These are phyloP conservation scores for Phaeosphaeriaceae sp. DNA, from an alignment of 2,329 filamentous ascomycete species.

Conservation along the genomic window DNA sequence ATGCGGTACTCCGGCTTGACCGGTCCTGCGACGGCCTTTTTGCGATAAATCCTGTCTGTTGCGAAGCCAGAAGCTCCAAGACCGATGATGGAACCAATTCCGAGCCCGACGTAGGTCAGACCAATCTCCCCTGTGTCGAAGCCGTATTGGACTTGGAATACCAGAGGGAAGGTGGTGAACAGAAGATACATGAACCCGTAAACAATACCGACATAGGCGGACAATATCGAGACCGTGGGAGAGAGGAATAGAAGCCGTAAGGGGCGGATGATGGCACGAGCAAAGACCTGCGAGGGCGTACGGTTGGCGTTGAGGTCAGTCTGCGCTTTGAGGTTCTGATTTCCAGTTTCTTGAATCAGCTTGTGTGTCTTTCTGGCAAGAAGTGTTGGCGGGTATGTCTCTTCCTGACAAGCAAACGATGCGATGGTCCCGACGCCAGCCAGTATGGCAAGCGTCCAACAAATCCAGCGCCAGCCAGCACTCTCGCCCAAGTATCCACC, in stretches of 20 bases:
- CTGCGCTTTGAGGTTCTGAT: conserved; percentile 6
- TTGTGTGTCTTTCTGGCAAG: conserved; percentile 49
- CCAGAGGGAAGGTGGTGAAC: conserved; percentile 33
- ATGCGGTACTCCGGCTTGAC: conserved; percentile 47
- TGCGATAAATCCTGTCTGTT: conserved; percentile 32
- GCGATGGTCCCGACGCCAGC: conserved; percentile 34
- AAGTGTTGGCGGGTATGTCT: conserved; percentile 79
- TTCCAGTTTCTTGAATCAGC: conserved; percentile 18
- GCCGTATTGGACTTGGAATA: conserved; percentile 28
- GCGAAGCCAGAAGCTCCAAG: conserved; percentile 17
- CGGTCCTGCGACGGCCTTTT: conserved; percentile 21
- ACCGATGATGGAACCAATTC: conserved; percentile 21
- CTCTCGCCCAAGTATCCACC: conserved; percentile 19
- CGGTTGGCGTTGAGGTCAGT: conserved; percentile 5
- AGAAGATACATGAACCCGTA: conserved; percentile 49
- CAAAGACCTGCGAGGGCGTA: conserved; percentile 16
- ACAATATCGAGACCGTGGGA: conserved; percentile 25
- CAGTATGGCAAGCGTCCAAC: conserved; percentile 50
- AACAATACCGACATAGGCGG: conserved; percentile 16
- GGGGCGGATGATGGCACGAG: conserved; percentile 53
- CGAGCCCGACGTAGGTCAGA: conserved; percentile 25
- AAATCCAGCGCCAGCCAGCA: conserved; percentile 26
- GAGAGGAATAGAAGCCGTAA: conserved; percentile 61
- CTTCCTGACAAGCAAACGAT: conserved; percentile 52
- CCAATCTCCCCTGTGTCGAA: conserved; percentile 24